These are phyloP conservation scores for Sorghum bicolor DNA, from an alignment of 176 grass and related monocot genomes.

Conservation along the genomic window DNA sequence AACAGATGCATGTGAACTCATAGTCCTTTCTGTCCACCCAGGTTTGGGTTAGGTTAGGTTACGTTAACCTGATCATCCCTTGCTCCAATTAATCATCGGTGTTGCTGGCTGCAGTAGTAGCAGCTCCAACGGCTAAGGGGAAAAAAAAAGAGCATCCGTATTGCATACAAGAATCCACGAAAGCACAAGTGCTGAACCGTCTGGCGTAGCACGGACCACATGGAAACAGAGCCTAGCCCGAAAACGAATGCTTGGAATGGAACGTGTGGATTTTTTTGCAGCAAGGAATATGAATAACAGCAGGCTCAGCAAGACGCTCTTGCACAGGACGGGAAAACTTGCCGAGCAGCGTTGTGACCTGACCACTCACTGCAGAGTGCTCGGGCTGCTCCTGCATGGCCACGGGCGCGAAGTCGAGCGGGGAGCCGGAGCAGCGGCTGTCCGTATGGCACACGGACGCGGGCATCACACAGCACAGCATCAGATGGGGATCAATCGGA, in stretches of 20 bases:
- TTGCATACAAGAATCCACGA: background rate
- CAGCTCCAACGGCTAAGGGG: background rate
- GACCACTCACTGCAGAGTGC: background rate
- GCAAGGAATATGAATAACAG: background rate
- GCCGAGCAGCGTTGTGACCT: background rate
- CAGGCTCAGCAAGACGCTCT: background rate
- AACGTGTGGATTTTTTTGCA: background rate
- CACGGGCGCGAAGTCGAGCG: background rate
- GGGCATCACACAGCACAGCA: background rate
- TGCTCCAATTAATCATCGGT: background rate
- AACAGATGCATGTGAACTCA: slow-evolving; percentile 35
- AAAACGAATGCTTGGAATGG: background rate
- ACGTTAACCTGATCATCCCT: background rate
- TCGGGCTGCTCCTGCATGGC: background rate
- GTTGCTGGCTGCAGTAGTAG: background rate
- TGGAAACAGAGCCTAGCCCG: background rate
- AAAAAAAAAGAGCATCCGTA: background rate
- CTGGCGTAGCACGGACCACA: background rate
- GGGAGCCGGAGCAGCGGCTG: background rate
- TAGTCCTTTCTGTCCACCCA: slow-evolving; percentile 11
- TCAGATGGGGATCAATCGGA: background rate
- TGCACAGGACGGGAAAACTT: background rate
- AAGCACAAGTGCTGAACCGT: background rate
- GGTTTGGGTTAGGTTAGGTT: background rate
- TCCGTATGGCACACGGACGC: background rate